Evolutionary conservation across 805 yeast species (phyloP).

Genomic region (Zygoascus bituminiphila): DNA sequence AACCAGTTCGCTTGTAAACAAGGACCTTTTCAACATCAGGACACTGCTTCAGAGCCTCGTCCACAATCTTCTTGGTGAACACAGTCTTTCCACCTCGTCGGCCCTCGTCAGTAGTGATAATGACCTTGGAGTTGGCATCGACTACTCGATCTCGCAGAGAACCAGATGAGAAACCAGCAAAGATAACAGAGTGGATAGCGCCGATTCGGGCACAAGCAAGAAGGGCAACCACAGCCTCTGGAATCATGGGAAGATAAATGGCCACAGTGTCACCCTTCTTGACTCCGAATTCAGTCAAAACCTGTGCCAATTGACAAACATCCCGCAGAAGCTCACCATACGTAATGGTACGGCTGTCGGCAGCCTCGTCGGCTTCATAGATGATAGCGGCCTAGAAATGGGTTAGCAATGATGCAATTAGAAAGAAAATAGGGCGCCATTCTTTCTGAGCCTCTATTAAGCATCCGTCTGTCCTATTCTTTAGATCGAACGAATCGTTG

Average conservation of each 20-base stretch:
- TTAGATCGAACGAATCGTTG: too few relatives aligned
- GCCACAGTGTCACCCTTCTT: slow-evolving; percentile 94
- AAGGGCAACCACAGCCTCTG: slow-evolving; percentile 91
- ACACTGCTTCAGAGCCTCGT: slow-evolving; percentile 77
- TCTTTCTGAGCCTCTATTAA: too few relatives aligned
- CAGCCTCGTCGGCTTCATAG: slow-evolving; percentile 90
- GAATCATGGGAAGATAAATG: slow-evolving; percentile 94
- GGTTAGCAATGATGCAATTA: slow-evolving; percentile 1
- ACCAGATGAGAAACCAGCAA: slow-evolving; percentile 94
- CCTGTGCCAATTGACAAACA: slow-evolving; percentile 81
- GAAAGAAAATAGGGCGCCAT: too few relatives aligned
- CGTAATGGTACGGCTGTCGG: slow-evolving; percentile 63
- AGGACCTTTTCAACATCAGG: slow-evolving; percentile 69
- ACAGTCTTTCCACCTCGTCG: slow-evolving; percentile 93
- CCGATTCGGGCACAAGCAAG: slow-evolving; percentile 90
- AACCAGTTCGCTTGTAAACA: slow-evolving; percentile 84
- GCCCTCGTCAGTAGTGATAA: slow-evolving; percentile 92
- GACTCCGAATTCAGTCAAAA: slow-evolving; percentile 77
- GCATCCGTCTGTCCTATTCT: too few relatives aligned
- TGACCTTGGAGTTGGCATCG: slow-evolving; percentile 78
- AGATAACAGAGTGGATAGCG: slow-evolving; percentile 91
- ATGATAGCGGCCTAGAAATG: slow-evolving; percentile 36
- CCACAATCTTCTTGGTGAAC: slow-evolving; percentile 88
- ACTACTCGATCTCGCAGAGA: slow-evolving; percentile 84
- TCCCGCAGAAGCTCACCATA: slow-evolving; percentile 79